phyloP scores from a whole-genome alignment of 169 alveolate species.

The Plasmodium gaboni region DNA sequence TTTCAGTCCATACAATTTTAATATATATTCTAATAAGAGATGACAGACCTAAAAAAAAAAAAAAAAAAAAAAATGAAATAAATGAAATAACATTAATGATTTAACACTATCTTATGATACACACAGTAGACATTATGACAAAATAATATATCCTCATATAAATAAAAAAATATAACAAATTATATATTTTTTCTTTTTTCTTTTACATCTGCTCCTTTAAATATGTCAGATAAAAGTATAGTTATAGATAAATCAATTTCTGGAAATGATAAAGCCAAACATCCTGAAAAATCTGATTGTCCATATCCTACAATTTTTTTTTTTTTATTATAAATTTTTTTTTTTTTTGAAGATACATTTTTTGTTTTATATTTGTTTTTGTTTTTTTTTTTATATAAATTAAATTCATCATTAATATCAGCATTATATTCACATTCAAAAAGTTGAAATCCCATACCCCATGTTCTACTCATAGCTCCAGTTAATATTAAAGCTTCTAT shows the following conservation, averaged over 20 bases:
- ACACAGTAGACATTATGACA: neutral
- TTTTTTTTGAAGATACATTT: neutral
- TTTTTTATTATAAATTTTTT: neutral
- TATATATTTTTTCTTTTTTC: neutral
- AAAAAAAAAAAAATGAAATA: neutral
- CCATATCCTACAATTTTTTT: constrained; percentile 77
- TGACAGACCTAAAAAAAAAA: constrained; percentile 29
- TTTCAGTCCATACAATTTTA: constrained; percentile 43
- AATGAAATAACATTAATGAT: neutral
- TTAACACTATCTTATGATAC: neutral
- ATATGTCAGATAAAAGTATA: constrained; percentile 75
- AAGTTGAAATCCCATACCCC: constrained; percentile 82
- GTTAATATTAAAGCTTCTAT: constrained; percentile 77
- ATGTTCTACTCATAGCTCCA: constrained; percentile 79
- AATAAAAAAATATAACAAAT: neutral
- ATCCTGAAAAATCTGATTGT: constrained; percentile 79
- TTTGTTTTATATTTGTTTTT: neutral
- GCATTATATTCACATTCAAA: constrained; percentile 77
- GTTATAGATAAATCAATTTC: constrained; percentile 79
- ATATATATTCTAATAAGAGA: constrained; percentile 24
- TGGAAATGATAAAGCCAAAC: constrained; percentile 78
- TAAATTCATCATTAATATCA: constrained; percentile 51
- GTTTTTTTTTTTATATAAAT: constrained; percentile 3
- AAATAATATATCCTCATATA: neutral
- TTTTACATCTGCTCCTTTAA: constrained; percentile 75